phyloP scores from a whole-genome alignment of 371 early-diverging fungal genomes.

The Actinomortierella wolfii region DNA sequence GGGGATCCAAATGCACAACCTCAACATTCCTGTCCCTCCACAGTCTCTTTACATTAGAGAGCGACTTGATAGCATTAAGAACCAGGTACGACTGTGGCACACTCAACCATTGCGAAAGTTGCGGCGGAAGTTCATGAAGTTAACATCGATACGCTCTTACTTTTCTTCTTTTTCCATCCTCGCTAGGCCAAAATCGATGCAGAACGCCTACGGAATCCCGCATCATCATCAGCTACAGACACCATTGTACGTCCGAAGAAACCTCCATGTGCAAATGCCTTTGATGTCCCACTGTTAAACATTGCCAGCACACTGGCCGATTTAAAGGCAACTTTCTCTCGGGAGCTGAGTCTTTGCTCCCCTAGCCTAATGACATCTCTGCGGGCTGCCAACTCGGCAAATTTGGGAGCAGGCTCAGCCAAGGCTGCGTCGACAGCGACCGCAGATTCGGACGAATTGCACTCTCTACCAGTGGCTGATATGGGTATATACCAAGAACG shows the following conservation, averaged over 20 bases:
- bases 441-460: slow-evolving; percentile 54
- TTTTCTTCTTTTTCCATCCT: not conserved
- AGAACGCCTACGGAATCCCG: slow-evolving; percentile 15
- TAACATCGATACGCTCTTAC: no score
- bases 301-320: slow-evolving; percentile 13
- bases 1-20: slow-evolving; percentile 12
- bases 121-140: no score
- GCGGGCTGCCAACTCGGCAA: slow-evolving; percentile 15
- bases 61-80: no score
- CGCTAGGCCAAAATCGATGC: slow-evolving; percentile 29
- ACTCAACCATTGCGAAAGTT: no score
- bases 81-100: no score
- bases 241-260: slow-evolving; percentile 15
- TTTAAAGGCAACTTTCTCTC: not conserved
- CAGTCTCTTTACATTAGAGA: no score
- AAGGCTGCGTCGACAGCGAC: slow-evolving; percentile 32
- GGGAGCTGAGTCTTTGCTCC: not conserved
- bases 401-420: slow-evolving; percentile 29
- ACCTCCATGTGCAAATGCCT: slow-evolving; percentile 26
- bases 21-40: no score
- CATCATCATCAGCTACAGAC: slow-evolving; percentile 11
- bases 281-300: slow-evolving; percentile 37
- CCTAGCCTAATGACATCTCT: slow-evolving; percentile 2
- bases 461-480: slow-evolving; percentile 64
- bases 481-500: slow-evolving; percentile 69